Base-by-base conservation (phyloP, 768 basidiomycete species). In the Serendipita indica region DNA sequence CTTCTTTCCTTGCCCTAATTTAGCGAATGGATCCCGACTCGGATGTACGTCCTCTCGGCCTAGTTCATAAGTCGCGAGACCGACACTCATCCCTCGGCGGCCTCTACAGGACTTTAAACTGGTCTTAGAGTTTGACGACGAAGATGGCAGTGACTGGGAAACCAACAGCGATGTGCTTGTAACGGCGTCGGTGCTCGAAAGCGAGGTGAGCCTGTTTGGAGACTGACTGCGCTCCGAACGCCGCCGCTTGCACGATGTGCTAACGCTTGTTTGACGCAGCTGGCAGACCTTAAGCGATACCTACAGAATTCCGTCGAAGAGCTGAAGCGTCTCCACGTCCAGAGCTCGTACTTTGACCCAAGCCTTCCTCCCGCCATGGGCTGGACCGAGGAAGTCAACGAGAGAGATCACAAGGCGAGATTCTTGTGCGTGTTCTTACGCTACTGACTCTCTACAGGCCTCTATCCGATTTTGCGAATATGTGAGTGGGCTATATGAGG, bases 401-500 rank as follows among this genome's bases (percentile, higher is more conserved):
- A 54, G 49, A 54, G 30, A 12, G 49, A 54, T 33, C 32, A 25
- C 25, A 27, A 54, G 49, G 49, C 32, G 4, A 18, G 18, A 43
- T 43, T n/a, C 27, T 43, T n/a, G n/a, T 43, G 6, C 5, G n/a
- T 54, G 49, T 54, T 4, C 22, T 22, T 30, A 12, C 12, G 7
- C 27, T 7, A 28, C 22, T 54, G 49, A 54, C 49, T 4, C 22
- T 28, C 32, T 54, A 54, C 22, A 54, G 49, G 49, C 25, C 20
- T 54, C 49, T 33, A 54, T 54, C 30, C 49, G 49, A 4, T 27
- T 33, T 10, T 54, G 49, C 49, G 49, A 54, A 30, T 54, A 54
- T 33, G 49, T 54, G 25, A 27, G 49, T 54, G 30, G 16, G n/a
- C 25, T 30, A 7, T 25, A 6, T 43, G 41, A 54, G 30, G 30